Conservation (phyloP, 139 green algal genomes). For the Chlorokybus atmophyticus region DNA sequence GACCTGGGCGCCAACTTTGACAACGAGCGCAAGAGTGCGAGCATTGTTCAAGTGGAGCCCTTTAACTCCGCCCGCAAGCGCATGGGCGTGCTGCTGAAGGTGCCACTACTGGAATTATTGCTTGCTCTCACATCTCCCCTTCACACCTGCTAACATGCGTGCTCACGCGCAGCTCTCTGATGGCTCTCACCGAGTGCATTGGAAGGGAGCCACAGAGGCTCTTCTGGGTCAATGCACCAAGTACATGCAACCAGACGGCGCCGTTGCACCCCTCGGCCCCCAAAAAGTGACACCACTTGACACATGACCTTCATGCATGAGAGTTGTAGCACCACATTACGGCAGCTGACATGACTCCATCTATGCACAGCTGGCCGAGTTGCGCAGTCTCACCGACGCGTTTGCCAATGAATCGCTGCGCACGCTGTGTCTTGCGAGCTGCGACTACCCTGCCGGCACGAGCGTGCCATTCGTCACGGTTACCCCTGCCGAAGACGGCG, state of each 20-base stretch:
- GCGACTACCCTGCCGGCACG: not conserved
- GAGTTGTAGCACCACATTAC: no score
- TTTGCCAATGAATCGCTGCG: slow-evolving; percentile 7
- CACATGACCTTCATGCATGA: no score
- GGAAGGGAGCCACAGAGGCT: slow-evolving; percentile 91
- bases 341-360: not conserved
- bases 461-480: not conserved
- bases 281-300: no score
- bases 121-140: no score
- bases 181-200: slow-evolving; percentile 60
- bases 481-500: not conserved
- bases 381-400: not conserved
- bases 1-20: not conserved
- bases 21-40: not conserved
- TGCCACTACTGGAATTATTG: no score
- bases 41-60: not conserved
- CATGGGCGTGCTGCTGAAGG: no score
- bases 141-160: no score
- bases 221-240: slow-evolving; percentile 59
- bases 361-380: not conserved
- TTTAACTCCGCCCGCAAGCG: slow-evolving; percentile 24
- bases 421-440: slow-evolving; percentile 12
- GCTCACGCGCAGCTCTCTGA: slow-evolving; percentile 42
- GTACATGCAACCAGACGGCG: not conserved
- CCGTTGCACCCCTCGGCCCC: no score